These are phyloP conservation scores for Suillus ampliporus DNA, from an alignment of 768 basidiomycete genomes.

Conservation along the genomic window DNA sequence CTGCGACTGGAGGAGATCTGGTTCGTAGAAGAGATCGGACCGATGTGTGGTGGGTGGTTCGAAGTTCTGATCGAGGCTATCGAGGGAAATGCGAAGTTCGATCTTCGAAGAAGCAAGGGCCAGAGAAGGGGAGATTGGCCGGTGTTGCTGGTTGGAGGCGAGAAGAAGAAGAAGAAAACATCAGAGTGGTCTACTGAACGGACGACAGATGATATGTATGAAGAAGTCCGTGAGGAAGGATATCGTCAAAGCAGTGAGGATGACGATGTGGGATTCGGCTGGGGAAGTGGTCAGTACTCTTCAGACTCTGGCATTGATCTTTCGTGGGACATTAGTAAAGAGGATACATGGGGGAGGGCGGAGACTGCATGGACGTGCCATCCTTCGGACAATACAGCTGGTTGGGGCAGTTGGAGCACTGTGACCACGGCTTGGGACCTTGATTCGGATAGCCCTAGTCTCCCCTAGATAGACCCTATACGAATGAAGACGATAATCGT, in stretches of 20 bases:
- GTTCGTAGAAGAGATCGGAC: slow-evolving; percentile 48
- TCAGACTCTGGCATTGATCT: slow-evolving; percentile 7
- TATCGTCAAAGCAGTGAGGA: not conserved
- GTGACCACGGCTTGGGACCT: not conserved
- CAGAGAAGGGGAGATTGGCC: slow-evolving; percentile 35
- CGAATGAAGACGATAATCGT: too few relatives aligned
- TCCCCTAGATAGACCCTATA: too few relatives aligned
- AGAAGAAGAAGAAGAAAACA: slow-evolving; percentile 17
- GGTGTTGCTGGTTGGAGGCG: slow-evolving; percentile 32
- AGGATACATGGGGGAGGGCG: not conserved
- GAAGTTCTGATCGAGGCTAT: slow-evolving; percentile 32
- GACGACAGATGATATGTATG: not conserved
- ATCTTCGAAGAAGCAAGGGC: slow-evolving; percentile 24
- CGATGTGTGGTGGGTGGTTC: slow-evolving; percentile 41
- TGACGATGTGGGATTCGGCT: not conserved
- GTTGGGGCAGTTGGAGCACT: not conserved
- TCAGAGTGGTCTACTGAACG: slow-evolving; percentile 14
- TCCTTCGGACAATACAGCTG: not conserved
- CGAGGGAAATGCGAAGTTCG: slow-evolving; percentile 31
- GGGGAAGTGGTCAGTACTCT: not conserved
- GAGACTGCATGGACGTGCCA: not conserved
- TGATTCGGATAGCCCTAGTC: too few relatives aligned
- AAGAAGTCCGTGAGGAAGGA: not conserved
- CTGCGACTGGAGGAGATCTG: slow-evolving; percentile 51
- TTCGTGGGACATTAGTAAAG: not conserved